Evolutionary conservation across 768 basidiomycete species (phyloP), one percentile per base, ranked within the genome.

Genomic region (Boletellus ananas): DNA sequence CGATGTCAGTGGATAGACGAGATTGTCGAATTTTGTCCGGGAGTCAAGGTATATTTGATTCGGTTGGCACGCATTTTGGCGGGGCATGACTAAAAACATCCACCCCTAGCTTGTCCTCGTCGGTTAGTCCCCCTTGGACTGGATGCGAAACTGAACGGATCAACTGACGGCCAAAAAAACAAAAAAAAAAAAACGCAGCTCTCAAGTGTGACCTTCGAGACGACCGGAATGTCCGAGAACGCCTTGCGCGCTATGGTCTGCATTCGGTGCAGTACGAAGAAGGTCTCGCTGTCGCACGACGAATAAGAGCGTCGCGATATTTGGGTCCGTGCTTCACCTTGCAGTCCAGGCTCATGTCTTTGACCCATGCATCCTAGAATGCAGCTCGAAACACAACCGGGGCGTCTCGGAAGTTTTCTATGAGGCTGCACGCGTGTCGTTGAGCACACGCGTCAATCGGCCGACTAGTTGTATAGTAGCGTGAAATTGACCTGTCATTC

Each of bases 171-270:
- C 23, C 9, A 42, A 52, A 17, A 29, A 29, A 29, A 29, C 0
- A 29, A 29, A 42, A 52, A 17, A 29, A 29, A 29, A 29, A 6
- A 29, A 29, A 23, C 25, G 34, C 47, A 92, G 95, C 95, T 10
- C 77, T 96, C 34, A 98, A 98, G 74, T 98, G 95, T 59, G 95
- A 98, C 70, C 78, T 98, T 36, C 78, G 95, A 44, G 93, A 96
- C 49, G 95, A 98, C 62, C 74, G 74, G 12, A 72, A 76, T 7
- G 79, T 85, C 18, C 78, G 76, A 62, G 89, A 90, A 42, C 80
- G 85, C 46, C 74, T 97, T 44, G 80, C 80, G 36, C 79, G 85
- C 46, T 81, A 83, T 57, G 81, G 83, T 11, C 70, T 75, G 57
- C 84, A 84, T 54, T 79, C 90, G 6, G 84, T 96, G 23, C 83